Percentiles rank a stretch among this genome's conserved stretches.
These are phyloP conservation scores for Leccinellum albellum DNA, from an alignment of 768 basidiomycete species.

Conservation along the genomic window DNA sequence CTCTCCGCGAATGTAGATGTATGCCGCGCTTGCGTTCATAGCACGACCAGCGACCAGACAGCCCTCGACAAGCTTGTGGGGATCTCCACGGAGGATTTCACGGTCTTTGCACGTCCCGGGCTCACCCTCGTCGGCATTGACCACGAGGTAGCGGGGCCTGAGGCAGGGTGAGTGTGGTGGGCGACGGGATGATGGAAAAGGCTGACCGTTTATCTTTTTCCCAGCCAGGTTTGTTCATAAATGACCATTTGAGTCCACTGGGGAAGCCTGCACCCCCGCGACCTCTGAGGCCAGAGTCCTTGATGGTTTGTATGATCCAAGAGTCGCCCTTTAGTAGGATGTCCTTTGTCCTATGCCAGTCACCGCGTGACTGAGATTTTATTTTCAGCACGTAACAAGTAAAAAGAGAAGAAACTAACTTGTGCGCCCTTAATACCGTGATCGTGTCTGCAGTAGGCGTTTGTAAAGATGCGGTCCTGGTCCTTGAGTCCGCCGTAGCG, in stretches of 20 bases:
- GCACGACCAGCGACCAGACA: constrained; percentile 94
- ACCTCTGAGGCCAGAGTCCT: constrained; percentile 92
- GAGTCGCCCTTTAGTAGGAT: constrained; percentile 92
- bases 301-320: constrained; percentile 96
- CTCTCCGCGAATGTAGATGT: constrained; percentile 99
- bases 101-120: constrained; percentile 99
- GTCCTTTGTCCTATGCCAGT: constrained; percentile 98
- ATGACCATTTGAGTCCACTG: constrained; percentile 94
- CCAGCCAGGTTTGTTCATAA: constrained; percentile 99
- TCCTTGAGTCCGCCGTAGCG: constrained; percentile 93
- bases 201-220: constrained; percentile 81
- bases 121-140: constrained; percentile 98
- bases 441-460: constrained; percentile 84
- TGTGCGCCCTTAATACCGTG: constrained; percentile 89
- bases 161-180: neutral
- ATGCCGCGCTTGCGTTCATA: constrained; percentile 98
- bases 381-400: neutral
- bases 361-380: constrained; percentile 70
- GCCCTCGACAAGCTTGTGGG: constrained; percentile 97
- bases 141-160: constrained; percentile 92
- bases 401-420: constrained; percentile 38
- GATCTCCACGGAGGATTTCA: constrained; percentile 96
- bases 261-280: constrained; percentile 98
- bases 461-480: constrained; percentile 92
- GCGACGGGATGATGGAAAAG: neutral